These are phyloP conservation scores for Trebouxia sp. DNA, from an alignment of 139 green algal genomes.

Conservation along the genomic window DNA sequence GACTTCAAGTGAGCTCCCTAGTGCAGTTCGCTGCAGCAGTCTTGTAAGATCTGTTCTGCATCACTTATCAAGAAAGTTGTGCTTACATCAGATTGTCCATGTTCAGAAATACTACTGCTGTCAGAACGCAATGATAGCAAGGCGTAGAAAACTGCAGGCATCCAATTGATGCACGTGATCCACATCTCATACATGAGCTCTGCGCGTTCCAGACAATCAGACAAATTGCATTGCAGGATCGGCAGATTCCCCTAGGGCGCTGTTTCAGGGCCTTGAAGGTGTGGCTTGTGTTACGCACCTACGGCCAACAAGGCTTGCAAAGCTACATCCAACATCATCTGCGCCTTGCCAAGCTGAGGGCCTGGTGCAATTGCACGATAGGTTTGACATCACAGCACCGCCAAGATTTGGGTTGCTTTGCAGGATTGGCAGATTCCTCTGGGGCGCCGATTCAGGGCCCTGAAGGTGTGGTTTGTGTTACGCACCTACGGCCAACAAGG, in stretches of 20 bases:
- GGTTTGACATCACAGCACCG: slow-evolving; percentile 61
- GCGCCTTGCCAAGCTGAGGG: slow-evolving; percentile 48
- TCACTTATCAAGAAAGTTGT: too few species aligned
- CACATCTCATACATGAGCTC: too few species aligned
- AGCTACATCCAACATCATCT: slow-evolving; percentile 63
- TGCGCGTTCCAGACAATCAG: too few species aligned
- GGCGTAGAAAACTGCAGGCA: too few species aligned
- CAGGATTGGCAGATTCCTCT: slow-evolving; percentile 81
- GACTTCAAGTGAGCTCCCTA: too few species aligned
- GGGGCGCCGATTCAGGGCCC: slow-evolving; percentile 63
- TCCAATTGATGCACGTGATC: too few species aligned
- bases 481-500: slow-evolving; percentile 71
- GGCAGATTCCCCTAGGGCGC: slow-evolving; percentile 79
- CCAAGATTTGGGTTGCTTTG: not conserved
- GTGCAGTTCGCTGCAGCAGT: too few species aligned
- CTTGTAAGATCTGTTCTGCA: too few species aligned
- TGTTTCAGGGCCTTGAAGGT: slow-evolving; percentile 80
- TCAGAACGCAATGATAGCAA: too few species aligned
- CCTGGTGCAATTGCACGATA: slow-evolving; percentile 35
- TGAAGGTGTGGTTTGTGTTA: slow-evolving; percentile 91
- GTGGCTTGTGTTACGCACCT: slow-evolving; percentile 85
- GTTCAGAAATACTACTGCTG: too few species aligned
- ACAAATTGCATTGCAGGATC: slow-evolving; percentile 47
- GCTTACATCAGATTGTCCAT: too few species aligned
- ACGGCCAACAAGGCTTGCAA: slow-evolving; percentile 64